These are phyloP conservation scores for Cladophialophora psammophila DNA, from an alignment of 2,329 filamentous ascomycete genomes.

Conservation along the genomic window DNA sequence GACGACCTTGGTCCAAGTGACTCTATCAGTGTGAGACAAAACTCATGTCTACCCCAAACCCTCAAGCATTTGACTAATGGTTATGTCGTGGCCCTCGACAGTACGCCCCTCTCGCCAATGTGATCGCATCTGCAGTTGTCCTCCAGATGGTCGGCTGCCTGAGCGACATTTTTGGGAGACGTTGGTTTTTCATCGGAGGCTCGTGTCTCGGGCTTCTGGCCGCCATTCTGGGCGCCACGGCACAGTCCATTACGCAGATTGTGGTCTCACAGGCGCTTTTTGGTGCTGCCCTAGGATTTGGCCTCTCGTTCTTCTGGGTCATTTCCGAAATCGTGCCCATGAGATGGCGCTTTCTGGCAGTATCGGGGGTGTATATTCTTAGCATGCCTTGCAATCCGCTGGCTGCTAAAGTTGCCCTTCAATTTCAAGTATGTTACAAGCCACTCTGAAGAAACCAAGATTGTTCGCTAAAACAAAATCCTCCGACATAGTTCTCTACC, in stretches of 20 bases:
- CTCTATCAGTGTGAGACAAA: not conserved
- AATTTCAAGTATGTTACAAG: slow-evolving; percentile 41
- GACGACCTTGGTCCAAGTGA: not conserved
- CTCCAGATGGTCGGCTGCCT: slow-evolving; percentile 41
- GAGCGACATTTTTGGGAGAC: slow-evolving; percentile 57
- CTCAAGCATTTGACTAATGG: too few species aligned
- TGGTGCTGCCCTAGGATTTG: slow-evolving; percentile 54
- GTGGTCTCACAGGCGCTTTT: slow-evolving; percentile 25
- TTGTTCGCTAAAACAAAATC: too few species aligned
- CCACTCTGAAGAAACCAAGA: too few species aligned
- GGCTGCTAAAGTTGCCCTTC: slow-evolving; percentile 56
- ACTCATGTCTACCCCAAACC: too few species aligned
- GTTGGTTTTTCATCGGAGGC: slow-evolving; percentile 56
- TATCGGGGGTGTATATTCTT: slow-evolving; percentile 46
- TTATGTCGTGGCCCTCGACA: too few species aligned
- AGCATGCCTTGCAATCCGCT: slow-evolving; percentile 44
- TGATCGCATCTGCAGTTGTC: not conserved
- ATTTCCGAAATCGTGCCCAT: slow-evolving; percentile 52
- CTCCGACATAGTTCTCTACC: slow-evolving; percentile 40
- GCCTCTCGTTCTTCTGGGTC: slow-evolving; percentile 49
- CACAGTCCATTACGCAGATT: too few species aligned
- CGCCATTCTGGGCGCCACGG: too few species aligned
- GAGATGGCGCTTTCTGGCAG: slow-evolving; percentile 46
- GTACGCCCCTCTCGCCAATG: not conserved
- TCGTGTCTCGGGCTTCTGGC: slow-evolving; percentile 51